phyloP scores from a whole-genome alignment of 768 basidiomycete species.

The Pisolithus tinctorius region DNA sequence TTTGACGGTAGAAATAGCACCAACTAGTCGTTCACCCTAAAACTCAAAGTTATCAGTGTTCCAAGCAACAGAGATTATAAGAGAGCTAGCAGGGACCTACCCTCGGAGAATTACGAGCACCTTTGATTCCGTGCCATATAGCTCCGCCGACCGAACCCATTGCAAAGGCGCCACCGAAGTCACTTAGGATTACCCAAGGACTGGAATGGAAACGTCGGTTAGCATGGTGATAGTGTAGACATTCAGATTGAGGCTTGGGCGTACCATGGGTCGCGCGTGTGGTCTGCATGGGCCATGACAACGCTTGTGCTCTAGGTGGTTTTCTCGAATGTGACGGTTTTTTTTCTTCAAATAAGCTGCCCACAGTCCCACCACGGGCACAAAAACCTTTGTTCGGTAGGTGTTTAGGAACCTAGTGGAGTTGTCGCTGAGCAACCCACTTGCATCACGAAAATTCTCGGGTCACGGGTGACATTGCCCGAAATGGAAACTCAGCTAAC shows the following conservation, averaged over 20 bases:
- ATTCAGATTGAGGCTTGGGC: conserved; percentile 9
- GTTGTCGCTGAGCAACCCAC: no score
- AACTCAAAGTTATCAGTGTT: not conserved
- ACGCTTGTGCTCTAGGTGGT: no score
- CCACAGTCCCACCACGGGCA: no score
- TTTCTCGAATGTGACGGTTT: no score
- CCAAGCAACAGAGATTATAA: not conserved
- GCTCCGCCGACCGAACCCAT: conserved; percentile 98
- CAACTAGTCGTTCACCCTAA: conserved; percentile 90
- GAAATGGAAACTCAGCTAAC: no score
- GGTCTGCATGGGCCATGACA: conserved; percentile 82
- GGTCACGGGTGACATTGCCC: no score
- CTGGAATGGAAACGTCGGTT: conserved; percentile 34
- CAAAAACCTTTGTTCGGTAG: no score
- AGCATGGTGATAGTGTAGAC: not conserved
- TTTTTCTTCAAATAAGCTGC: no score
- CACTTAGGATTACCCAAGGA: conserved; percentile 97
- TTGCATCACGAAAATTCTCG: no score
- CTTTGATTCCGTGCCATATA: conserved; percentile 99
- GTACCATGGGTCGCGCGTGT: conserved; percentile 90
- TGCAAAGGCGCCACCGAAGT: conserved; percentile 95
- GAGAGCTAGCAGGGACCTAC: conserved; percentile 37
- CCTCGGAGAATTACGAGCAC: conserved; percentile 91
- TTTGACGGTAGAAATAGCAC: conserved; percentile 94
- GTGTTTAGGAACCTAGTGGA: no score